These are phyloP conservation scores for Glycyrrhiza uralensis DNA, from an alignment of 306 rosid genomes.

Conservation along the genomic window DNA sequence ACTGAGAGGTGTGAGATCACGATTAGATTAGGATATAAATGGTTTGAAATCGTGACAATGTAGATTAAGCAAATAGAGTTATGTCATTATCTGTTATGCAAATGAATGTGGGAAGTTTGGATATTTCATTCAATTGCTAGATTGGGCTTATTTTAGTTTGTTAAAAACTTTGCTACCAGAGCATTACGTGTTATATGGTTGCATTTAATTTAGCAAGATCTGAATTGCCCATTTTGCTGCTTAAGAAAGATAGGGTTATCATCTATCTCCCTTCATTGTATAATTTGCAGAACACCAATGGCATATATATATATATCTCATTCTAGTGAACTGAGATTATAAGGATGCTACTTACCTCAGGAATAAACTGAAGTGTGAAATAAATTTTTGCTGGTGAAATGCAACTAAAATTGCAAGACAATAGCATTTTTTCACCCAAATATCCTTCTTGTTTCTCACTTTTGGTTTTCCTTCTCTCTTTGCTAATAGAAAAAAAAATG, in stretches of 20 bases:
- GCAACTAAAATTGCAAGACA: not conserved
- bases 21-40: not conserved
- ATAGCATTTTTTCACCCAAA: not conserved
- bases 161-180: not conserved
- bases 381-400: not conserved
- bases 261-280: not conserved
- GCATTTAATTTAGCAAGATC: not conserved
- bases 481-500: not conserved
- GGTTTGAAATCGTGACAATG: not conserved
- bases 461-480: too few relatives aligned
- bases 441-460: too few relatives aligned
- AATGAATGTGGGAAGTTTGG: not conserved
- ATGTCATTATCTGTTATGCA: not conserved
- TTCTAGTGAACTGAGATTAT: too few relatives aligned
- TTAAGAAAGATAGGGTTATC: not conserved
- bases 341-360: too few relatives aligned
- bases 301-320: not conserved
- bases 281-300: not conserved
- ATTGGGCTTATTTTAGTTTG: not conserved
- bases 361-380: too few relatives aligned
- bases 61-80: slow-evolving; percentile 1
- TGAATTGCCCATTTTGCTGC: not conserved
- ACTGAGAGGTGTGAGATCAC: not conserved
- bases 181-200: not conserved
- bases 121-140: not conserved